Conservation (phyloP, 305 asterid genomes). For the Solanum hybrid region DNA sequence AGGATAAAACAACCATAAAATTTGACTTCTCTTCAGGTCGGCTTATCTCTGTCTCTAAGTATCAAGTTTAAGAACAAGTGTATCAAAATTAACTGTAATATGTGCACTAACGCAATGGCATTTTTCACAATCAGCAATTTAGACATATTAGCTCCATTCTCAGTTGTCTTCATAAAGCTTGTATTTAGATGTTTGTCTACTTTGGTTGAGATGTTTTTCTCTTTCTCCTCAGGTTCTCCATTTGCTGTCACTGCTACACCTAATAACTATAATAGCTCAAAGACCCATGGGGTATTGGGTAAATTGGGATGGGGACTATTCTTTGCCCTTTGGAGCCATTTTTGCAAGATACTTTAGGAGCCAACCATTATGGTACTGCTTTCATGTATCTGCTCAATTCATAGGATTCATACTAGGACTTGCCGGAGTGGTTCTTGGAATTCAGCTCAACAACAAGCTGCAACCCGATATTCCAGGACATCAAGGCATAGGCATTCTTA, state of each 20-base stretch:
- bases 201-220: not conserved
- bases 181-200: not conserved
- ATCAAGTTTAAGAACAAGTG: not conserved
- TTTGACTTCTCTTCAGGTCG: conserved; percentile 78
- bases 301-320: conserved; percentile 74
- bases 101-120: not conserved
- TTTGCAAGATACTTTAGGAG: conserved; percentile 68
- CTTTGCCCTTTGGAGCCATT: conserved; percentile 67
- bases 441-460: conserved; percentile 49
- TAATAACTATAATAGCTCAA: conserved; percentile 30
- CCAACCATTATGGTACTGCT: conserved; percentile 55
- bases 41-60: not conserved
- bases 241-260: conserved; percentile 25
- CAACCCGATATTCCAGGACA: conserved; percentile 59
- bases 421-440: conserved; percentile 58
- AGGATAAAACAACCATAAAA: conserved; percentile 25
- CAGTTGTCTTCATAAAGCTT: not conserved
- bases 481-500: conserved; percentile 72
- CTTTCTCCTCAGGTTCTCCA: conserved; percentile 31
- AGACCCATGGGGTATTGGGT: conserved; percentile 69
- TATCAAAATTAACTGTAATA: not conserved
- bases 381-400: conserved; percentile 65
- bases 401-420: conserved; percentile 64
- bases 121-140: not conserved
- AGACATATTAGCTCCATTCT: not conserved